Base-by-base conservation (phyloP, 2,329 filamentous ascomycete species). In the Aspergillus texensis region DNA sequence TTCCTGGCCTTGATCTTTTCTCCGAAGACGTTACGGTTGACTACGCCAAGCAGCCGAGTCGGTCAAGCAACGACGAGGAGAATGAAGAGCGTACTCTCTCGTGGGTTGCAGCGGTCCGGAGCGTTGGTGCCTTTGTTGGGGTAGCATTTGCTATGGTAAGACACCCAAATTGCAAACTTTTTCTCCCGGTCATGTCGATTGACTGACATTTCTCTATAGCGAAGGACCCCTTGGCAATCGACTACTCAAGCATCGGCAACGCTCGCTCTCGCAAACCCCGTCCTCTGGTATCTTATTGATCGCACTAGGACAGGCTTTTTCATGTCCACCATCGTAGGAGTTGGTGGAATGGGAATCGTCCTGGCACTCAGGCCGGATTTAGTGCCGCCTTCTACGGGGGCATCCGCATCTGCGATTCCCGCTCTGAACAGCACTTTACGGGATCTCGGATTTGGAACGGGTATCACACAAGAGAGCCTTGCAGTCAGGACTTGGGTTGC, bases 271-370 rank as follows among this genome's bases (percentile, higher is more conserved):
- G 92, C 91, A 24, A 98, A 98, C 75, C 94, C 95, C 1, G 91
- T 95, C 11, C 82, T 99, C 21, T 99, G 95, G 95, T 99, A 96
- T 79, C 84, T 98, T 28, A 91, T 99, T 73, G 95, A 99, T 79
- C 91, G 94, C 57, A 95, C 93, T 54, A 89, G 88, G 69, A 86
- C 93, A 0, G 95, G 95, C 5, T 91, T 98, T 69, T 81, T 95
- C 39, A 85, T 97, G 61, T 93, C 92, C 0, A 84, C 89, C 16
- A 81, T 87, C 1, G 89, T 97, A 12, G 91, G 92, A 1, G 75
- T 94, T 30, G 80, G 86, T 1, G 93, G 94, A 9, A 94, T 94
- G 11, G 85, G 86, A 16, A 77, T 93, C 19, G 81, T 97, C 21
- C 85, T 97, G 62, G 85, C 89, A 16, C 84, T 94, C 39, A 90